Evolutionary conservation across 2,329 filamentous ascomycete genomes (phyloP).

Genomic region (Colletotrichum sp.): DNA sequence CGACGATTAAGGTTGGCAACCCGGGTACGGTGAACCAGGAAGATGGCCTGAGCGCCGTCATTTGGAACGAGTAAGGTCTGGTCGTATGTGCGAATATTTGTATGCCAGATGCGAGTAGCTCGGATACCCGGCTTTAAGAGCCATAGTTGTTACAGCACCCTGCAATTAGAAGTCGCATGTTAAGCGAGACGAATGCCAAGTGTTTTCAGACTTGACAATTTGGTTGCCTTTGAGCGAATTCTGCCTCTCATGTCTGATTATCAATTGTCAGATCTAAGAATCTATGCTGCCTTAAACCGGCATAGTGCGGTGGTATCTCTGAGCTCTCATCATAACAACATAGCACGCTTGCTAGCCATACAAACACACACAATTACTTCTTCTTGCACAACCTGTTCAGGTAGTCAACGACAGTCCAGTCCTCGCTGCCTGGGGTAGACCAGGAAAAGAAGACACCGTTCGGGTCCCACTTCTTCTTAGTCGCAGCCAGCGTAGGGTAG

Average conservation of each 20-base stretch:
- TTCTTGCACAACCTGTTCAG: slow-evolving; percentile 18
- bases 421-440: slow-evolving; percentile 21
- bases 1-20: slow-evolving; percentile 42
- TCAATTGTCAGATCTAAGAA: not conserved
- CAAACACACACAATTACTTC: not conserved
- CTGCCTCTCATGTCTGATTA: not conserved
- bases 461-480: slow-evolving; percentile 59
- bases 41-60: slow-evolving; percentile 52
- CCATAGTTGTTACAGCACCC: not conserved
- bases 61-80: slow-evolving; percentile 49
- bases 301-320: not conserved
- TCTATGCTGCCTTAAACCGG: not conserved
- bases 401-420: slow-evolving; percentile 20
- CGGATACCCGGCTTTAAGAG: not conserved
- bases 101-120: not conserved
- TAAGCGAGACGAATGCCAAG: not conserved
- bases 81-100: not conserved
- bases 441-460: slow-evolving; percentile 45
- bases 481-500: slow-evolving; percentile 32
- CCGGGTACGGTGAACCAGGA: slow-evolving; percentile 46
- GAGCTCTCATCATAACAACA: not conserved
- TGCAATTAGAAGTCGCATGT: not conserved
- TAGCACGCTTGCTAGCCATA: not conserved
- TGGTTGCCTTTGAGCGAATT: not conserved
- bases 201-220: too few species aligned